A percentile compares a stretch with the other conserved stretches of the same genome.
Conservation (phyloP, 495 filamentous ascomycete genomes). For the Aspergillus haitiensis region DNA sequence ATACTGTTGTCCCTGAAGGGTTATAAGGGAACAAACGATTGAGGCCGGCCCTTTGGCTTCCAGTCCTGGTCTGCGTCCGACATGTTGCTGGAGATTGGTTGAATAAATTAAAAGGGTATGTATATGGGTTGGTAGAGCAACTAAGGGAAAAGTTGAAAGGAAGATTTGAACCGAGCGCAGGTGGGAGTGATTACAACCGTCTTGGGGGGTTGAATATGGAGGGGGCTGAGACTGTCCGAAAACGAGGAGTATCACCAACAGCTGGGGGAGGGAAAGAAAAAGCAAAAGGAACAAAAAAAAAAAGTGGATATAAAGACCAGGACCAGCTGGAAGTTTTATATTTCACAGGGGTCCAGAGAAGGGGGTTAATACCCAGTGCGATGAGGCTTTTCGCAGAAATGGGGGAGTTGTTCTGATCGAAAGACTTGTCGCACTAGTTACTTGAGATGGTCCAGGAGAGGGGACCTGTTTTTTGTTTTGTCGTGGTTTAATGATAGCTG, state of each 20-base stretch:
- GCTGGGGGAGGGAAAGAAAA: constrained; percentile 14
- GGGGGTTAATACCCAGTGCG: constrained; percentile 1
- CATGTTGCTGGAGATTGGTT: constrained; percentile 35
- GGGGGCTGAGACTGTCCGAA: background rate
- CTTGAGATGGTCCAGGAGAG: constrained; percentile 13
- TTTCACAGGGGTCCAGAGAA: constrained; percentile 7
- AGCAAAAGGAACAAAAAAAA: constrained; percentile 14
- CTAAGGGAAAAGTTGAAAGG: constrained; percentile 7
- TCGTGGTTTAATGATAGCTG: constrained; percentile 15
- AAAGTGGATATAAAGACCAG: constrained; percentile 23
- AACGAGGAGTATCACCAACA: constrained; percentile 7
- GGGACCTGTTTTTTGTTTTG: constrained; percentile 22
- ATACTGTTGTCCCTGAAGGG: constrained; percentile 3
- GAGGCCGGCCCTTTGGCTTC: constrained; percentile 74
- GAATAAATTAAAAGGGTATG: constrained; percentile 1
- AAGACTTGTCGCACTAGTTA: constrained; percentile 13
- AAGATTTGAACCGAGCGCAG: constrained; percentile 13
- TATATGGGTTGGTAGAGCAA: constrained; percentile 6
- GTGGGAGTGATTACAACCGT: constrained; percentile 18
- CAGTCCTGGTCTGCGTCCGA: constrained; percentile 70
- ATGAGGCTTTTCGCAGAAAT: constrained; percentile 15
- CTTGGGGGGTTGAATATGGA: constrained; percentile 23
- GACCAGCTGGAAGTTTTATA: constrained; percentile 28
- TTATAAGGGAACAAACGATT: constrained; percentile 64
- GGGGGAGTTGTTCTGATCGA: constrained; percentile 14